phyloP scores from a whole-genome alignment of 495 filamentous ascomycete genomes.

The Physcia stellaris region DNA sequence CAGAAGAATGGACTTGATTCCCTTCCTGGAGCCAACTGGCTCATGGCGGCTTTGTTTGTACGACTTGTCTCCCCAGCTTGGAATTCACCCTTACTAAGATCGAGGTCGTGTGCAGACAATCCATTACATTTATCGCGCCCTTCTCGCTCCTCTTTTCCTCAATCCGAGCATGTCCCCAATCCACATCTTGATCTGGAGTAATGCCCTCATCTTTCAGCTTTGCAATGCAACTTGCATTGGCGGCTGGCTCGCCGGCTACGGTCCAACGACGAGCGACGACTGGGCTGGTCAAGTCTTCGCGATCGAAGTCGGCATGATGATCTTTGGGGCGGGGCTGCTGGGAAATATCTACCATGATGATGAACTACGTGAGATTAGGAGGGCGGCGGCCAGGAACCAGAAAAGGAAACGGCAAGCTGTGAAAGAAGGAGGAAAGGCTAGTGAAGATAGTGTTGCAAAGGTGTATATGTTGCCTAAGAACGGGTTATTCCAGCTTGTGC shows the following conservation, averaged over 20 bases:
- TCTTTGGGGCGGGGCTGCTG: constrained; percentile 56
- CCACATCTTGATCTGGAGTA: constrained; percentile 46
- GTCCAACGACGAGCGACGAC: constrained; percentile 42
- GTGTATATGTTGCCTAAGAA: constrained; percentile 77
- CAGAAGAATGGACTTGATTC: constrained; percentile 28
- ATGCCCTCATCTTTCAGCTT: constrained; percentile 58
- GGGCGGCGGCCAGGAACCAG: constrained; percentile 38
- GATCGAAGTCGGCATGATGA: constrained; percentile 33
- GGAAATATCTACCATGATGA: constrained; percentile 80
- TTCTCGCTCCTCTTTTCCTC: constrained; percentile 62
- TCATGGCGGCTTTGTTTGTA: constrained; percentile 50
- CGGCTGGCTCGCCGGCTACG: constrained; percentile 69
- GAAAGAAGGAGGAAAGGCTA: constrained; percentile 20
- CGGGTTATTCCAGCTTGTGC: constrained; percentile 66
- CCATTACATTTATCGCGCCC: constrained; percentile 81
- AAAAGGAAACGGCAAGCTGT: constrained; percentile 22
- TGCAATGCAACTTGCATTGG: constrained; percentile 64
- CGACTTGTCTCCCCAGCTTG: constrained; percentile 17
- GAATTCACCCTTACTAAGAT: constrained; percentile 23
- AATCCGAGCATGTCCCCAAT: constrained; percentile 88
- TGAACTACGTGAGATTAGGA: constrained; percentile 60
- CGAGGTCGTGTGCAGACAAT: constrained; percentile 38
- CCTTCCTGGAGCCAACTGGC: constrained; percentile 56
- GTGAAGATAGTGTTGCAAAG: constrained; percentile 45
- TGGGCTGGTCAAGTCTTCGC: constrained; percentile 33